Evolutionary conservation across 805 yeast species (phyloP), one percentile per base, ranked within the genome.

Genomic region (Jamesozyma piceae): DNA sequence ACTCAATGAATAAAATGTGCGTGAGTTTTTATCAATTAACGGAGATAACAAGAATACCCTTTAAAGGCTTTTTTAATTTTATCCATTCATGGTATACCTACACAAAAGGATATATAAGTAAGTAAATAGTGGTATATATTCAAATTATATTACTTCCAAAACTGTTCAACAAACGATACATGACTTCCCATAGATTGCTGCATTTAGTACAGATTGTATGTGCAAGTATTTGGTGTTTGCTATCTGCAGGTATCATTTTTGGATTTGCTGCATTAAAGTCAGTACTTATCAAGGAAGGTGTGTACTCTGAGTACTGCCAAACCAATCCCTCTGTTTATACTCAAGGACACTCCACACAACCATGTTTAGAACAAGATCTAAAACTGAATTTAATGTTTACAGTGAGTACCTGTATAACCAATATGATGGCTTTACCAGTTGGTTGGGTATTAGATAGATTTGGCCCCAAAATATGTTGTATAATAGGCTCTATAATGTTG

Each of bases 181-280:
- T 24, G 32, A 3, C 3, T 4, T 3, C 15, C 11, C 29, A 29
- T 6, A 30, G 18, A 5, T 14, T 15, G 14, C 18, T 22, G 30
- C 40, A 28, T 37, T 13, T 20, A 5, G 20, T 70, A 2, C 95
- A 87, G 58, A 73, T 84, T 10, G 38, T 57, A 2, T 84, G 95
- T 63, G 89, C 96, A 24, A 74, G 86, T 15, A 43, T 71, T 0
- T 89, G 95, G 95, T 90, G 97, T 65, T 65, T 89, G 13, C 68
- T 86, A 31, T 87, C 95, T 0, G 96, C 95, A 0, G 97, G 97
- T 5, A 87, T 94, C 1, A 80, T 89, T 13, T 89, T 89, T 69
- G 97, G 97, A 3, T 89, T 89, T 67, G 96, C 97, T 20, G 97
- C 97, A 3, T 67, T 89, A 42, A 90, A 90, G 57, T 94, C 95